These are phyloP conservation scores for Microstegium vimineum DNA, from an alignment of 176 grass and related monocot genomes.

Conservation along the genomic window DNA sequence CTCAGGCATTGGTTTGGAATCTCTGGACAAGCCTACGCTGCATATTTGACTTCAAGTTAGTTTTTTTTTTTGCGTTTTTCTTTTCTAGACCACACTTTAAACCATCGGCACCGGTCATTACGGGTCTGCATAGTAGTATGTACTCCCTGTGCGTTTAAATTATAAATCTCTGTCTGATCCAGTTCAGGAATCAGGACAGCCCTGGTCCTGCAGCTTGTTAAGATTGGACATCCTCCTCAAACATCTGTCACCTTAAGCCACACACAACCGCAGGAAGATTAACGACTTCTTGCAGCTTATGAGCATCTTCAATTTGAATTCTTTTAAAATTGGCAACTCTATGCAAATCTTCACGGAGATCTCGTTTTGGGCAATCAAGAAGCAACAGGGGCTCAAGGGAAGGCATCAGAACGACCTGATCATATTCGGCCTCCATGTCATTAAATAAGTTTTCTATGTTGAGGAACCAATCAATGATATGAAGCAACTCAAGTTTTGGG, in stretches of 20 bases:
- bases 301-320: slow-evolving; percentile 14
- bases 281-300: background rate
- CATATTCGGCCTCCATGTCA: background rate
- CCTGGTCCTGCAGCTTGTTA: too few relatives aligned
- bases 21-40: background rate
- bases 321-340: background rate
- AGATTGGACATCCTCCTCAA: slow-evolving; percentile 20
- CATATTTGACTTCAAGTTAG: background rate
- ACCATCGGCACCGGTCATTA: background rate
- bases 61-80: background rate
- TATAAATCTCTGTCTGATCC: too few relatives aligned
- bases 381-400: background rate
- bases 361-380: slow-evolving; percentile 8
- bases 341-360: background rate
- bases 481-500: slow-evolving; percentile 8
- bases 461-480: background rate
- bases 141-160: too few relatives aligned
- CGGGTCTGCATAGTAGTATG: too few relatives aligned
- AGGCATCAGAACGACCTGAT: slow-evolving; percentile 7
- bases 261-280: background rate
- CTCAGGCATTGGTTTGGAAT: background rate
- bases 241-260: slow-evolving; percentile 9
- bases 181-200: too few relatives aligned
- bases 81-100: background rate
- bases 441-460: background rate